Evolutionary conservation across 192 early-diverging fungal genomes (phyloP).

Genomic region (Piromyces sp.): DNA sequence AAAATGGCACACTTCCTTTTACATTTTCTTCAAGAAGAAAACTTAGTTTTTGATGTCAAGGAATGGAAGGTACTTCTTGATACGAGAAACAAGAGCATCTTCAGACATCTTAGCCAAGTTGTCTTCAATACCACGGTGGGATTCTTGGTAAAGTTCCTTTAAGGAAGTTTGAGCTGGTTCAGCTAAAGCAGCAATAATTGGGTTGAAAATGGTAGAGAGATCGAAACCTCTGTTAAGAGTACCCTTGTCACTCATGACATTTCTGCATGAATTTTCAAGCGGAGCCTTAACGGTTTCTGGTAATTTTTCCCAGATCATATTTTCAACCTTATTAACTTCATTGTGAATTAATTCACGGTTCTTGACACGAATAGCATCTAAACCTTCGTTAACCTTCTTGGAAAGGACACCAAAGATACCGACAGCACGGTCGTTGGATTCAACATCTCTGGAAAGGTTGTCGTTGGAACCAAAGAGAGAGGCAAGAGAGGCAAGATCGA

Average conservation of each 20-base stretch:
- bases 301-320: background rate
- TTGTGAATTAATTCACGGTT: background rate
- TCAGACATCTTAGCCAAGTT: background rate
- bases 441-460: background rate
- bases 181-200: background rate
- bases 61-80: background rate
- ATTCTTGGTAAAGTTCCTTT: background rate
- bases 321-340: background rate
- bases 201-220: background rate
- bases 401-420: background rate
- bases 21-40: no score
- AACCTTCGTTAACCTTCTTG: background rate
- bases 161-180: background rate
- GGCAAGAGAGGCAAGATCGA: background rate
- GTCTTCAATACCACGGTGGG: background rate
- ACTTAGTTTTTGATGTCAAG: background rate
- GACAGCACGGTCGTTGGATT: background rate
- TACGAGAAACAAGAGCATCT: background rate
- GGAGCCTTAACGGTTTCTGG: background rate
- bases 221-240: background rate
- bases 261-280: background rate
- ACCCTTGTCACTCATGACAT: background rate
- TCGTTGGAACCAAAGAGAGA: background rate
- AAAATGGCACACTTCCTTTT: no score
- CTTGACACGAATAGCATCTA: background rate